Conservation (phyloP, 2,329 filamentous ascomycete genomes). For the Phaeophleospora eucalypticola region DNA sequence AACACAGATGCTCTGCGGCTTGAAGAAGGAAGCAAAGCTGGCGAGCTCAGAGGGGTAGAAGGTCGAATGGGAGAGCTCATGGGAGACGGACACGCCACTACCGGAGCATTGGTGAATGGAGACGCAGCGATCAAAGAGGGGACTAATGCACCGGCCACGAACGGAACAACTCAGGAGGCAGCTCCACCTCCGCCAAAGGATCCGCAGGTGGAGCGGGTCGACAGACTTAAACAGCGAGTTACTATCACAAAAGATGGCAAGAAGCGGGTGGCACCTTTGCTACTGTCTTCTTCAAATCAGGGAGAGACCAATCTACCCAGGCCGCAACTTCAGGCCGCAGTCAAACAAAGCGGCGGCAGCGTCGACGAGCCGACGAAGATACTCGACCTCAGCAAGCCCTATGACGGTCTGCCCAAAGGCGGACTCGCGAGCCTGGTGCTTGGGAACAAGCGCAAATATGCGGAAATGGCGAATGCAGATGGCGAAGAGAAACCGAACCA, state of each 20-base stretch:
- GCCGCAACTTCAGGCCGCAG: constrained; percentile 77
- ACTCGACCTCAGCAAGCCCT: constrained; percentile 87
- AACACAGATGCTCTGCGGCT: constrained; percentile 83
- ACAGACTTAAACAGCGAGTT: constrained; percentile 80
- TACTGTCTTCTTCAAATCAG: constrained; percentile 79
- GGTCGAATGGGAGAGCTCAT: constrained; percentile 98
- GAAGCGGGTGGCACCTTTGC: constrained; percentile 86
- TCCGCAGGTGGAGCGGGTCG: constrained; percentile 56
- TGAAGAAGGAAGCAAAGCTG: constrained; percentile 82
- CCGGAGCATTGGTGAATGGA: constrained; percentile 41
- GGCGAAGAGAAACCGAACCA: constrained; percentile 63
- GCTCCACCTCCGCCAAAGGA: constrained; percentile 40
- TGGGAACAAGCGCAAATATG: constrained; percentile 86
- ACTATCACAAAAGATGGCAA: constrained; percentile 96
- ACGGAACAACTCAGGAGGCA: constrained; percentile 38
- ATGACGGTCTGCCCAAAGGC: constrained; percentile 85
- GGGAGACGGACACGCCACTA: constrained; percentile 68
- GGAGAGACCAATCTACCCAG: constrained; percentile 86
- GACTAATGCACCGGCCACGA: constrained; percentile 12
- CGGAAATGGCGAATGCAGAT: constrained; percentile 69
- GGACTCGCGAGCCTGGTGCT: constrained; percentile 81
- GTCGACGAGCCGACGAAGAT: constrained; percentile 51
- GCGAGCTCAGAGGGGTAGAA: constrained; percentile 83
- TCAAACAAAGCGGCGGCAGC: constrained; percentile 52
- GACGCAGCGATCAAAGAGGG: constrained; percentile 44